Percentiles rank a stretch among this genome's conserved stretches.
Conservation (phyloP, 2,329 filamentous ascomycete genomes). For the Aspergillus sp. region DNA sequence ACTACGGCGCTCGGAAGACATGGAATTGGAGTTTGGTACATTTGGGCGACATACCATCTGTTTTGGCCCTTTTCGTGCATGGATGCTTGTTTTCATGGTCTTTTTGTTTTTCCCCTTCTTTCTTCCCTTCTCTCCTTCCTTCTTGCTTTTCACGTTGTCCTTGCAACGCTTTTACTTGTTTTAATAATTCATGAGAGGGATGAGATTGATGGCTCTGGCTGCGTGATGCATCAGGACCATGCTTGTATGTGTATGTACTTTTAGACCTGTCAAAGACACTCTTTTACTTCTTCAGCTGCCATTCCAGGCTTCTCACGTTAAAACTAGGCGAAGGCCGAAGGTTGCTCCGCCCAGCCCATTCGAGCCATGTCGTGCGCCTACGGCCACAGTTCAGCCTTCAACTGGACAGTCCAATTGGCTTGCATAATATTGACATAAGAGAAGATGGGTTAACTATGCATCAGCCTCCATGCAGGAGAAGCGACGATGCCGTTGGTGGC, state of each 20-base stretch:
- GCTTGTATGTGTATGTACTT: constrained; percentile 5
- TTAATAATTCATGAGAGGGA: not conserved
- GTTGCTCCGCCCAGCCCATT: no score
- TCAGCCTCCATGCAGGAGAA: not conserved
- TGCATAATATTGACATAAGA: no score
- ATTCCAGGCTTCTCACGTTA: no score
- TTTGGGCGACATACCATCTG: constrained; percentile 1
- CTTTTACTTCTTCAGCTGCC: no score
- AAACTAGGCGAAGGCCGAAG: no score
- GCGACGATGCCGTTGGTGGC: not conserved
- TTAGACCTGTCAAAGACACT: not conserved
- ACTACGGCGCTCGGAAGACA: not conserved
- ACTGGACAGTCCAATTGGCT: no score
- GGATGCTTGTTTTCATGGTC: constrained; percentile 7
- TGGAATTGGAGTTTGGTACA: constrained; percentile 6
- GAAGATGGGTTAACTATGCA: not conserved
- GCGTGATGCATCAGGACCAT: constrained; percentile 1
- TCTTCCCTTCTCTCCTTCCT: constrained; percentile 1
- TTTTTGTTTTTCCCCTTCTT: not conserved
- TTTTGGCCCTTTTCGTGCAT: constrained; percentile 11
- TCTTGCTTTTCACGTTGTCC: not conserved
- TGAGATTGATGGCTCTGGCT: not conserved
- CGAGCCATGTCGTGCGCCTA: no score
- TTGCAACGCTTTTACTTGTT: constrained; percentile 1
- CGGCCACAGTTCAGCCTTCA: no score